These are phyloP conservation scores for Nemania sp. DNA, from an alignment of 2,329 filamentous ascomycete genomes.

Conservation along the genomic window DNA sequence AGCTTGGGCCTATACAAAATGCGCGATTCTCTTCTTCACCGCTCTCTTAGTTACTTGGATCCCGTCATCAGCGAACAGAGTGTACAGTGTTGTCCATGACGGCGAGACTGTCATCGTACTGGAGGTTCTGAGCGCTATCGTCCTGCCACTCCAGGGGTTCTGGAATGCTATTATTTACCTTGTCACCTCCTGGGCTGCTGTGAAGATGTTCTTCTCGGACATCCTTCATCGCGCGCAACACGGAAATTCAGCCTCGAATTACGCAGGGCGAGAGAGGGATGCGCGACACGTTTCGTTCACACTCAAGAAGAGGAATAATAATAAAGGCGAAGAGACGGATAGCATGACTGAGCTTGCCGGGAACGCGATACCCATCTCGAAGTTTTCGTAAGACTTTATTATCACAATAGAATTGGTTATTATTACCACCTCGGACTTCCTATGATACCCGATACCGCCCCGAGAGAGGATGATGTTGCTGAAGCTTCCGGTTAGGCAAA, in stretches of 20 bases:
- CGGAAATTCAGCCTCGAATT: conserved; percentile 41
- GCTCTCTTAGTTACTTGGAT: conserved; percentile 81
- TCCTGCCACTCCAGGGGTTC: conserved; percentile 84
- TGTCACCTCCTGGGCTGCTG: conserved; percentile 75
- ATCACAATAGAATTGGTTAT: conserved; percentile 12
- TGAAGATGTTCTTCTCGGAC: conserved; percentile 61
- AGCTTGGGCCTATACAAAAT: conserved; percentile 77
- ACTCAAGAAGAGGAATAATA: conserved; percentile 46
- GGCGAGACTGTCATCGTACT: conserved; percentile 67
- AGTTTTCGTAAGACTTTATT: conserved; percentile 35
- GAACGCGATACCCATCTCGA: conserved; percentile 52
- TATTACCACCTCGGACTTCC: background rate
- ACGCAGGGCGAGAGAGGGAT: conserved; percentile 28
- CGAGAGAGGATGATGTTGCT: background rate
- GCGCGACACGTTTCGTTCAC: conserved; percentile 51
- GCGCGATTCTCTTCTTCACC: conserved; percentile 77
- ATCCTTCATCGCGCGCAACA: conserved; percentile 47
- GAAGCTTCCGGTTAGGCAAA: background rate
- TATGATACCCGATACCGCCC: background rate
- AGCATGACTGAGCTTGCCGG: conserved; percentile 64
- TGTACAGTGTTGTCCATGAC: conserved; percentile 74
- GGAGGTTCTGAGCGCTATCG: conserved; percentile 77
- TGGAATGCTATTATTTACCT: conserved; percentile 87
- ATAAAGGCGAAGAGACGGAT: conserved; percentile 60
- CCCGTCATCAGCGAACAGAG: conserved; percentile 80